Evolutionary conservation across 345 rosid species (phyloP).

Genomic region (Hibiscus mutabilis): DNA sequence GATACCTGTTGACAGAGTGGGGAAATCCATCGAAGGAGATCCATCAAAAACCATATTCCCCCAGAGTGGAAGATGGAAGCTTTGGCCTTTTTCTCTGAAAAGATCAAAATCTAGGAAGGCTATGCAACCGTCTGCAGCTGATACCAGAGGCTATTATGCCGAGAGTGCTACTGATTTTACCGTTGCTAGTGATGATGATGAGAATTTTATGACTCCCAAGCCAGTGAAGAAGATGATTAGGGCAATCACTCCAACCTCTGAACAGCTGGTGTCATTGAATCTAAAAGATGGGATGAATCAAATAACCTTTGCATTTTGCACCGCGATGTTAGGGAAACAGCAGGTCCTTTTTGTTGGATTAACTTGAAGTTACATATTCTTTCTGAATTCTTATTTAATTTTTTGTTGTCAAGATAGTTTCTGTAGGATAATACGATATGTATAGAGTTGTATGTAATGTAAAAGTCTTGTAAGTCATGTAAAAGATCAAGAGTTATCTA

Average conservation of each 20-base stretch:
- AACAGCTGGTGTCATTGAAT: slow-evolving; percentile 70
- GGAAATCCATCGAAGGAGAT: slow-evolving; percentile 33
- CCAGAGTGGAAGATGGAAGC: slow-evolving; percentile 60
- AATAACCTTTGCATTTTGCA: slow-evolving; percentile 77
- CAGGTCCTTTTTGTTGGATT: slow-evolving; percentile 40
- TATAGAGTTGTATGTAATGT: too few relatives aligned
- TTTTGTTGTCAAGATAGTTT: slow-evolving; percentile 3
- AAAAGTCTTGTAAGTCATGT: too few relatives aligned
- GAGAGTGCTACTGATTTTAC: slow-evolving; percentile 22
- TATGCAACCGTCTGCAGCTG: slow-evolving; percentile 20
- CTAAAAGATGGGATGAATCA: slow-evolving; percentile 73
- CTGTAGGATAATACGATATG: background rate
- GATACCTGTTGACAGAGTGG: slow-evolving; percentile 43
- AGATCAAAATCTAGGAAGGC: slow-evolving; percentile 35
- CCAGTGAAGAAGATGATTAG: slow-evolving; percentile 44
- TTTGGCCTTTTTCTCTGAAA: slow-evolving; percentile 78
- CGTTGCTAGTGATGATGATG: slow-evolving; percentile 21
- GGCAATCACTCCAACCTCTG: slow-evolving; percentile 70
- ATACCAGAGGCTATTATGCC: slow-evolving; percentile 21
- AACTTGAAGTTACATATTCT: slow-evolving; percentile 6
- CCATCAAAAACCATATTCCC: slow-evolving; percentile 33
- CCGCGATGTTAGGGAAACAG: slow-evolving; percentile 85
- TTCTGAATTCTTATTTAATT: background rate
- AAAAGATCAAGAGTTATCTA: too few relatives aligned
- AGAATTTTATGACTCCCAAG: slow-evolving; percentile 25